Evolutionary conservation across 805 yeast genomes (phyloP).

Genomic region (Barnettozyma pratensis): DNA sequence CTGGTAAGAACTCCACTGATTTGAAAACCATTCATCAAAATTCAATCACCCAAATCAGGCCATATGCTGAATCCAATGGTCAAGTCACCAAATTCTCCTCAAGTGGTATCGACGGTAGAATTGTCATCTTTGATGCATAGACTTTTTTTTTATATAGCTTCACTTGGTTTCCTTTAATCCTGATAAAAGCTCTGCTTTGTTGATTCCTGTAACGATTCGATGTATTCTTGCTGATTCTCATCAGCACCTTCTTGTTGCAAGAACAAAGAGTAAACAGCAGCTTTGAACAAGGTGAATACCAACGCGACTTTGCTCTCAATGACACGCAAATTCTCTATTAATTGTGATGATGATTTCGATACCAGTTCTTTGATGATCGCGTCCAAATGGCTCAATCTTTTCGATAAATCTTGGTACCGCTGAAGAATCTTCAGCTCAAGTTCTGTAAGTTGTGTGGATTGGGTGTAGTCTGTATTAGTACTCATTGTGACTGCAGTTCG

Average conservation of each 20-base stretch:
- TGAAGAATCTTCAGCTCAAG: conserved; percentile 33
- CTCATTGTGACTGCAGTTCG: neutral
- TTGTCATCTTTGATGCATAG: conserved; percentile 63
- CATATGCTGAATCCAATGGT: conserved; percentile 36
- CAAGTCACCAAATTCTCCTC: conserved; percentile 58
- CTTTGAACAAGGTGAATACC: conserved; percentile 61
- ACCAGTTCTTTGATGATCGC: conserved; percentile 18
- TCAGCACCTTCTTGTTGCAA: conserved; percentile 39
- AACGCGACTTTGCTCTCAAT: conserved; percentile 60
- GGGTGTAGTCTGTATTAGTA: conserved; percentile 16
- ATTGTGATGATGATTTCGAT: conserved; percentile 25
- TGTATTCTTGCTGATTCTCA: conserved; percentile 8
- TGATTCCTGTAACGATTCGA: conserved; percentile 17
- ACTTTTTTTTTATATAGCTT: neutral
- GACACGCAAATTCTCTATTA: conserved; percentile 47
- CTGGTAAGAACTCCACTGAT: conserved; percentile 36
- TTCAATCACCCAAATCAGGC: conserved; percentile 66
- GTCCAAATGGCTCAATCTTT: conserved; percentile 26
- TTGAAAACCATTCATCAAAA: conserved; percentile 86
- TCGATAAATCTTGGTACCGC: conserved; percentile 35
- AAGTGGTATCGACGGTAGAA: conserved; percentile 87
- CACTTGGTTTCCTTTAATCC: neutral
- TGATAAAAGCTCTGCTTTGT: conserved; percentile 17
- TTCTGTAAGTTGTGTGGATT: conserved; percentile 26
- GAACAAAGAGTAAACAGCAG: conserved; percentile 64